Evolutionary conservation across 495 filamentous ascomycete species (phyloP).

Genomic region (Rhizodiscina lignyota): DNA sequence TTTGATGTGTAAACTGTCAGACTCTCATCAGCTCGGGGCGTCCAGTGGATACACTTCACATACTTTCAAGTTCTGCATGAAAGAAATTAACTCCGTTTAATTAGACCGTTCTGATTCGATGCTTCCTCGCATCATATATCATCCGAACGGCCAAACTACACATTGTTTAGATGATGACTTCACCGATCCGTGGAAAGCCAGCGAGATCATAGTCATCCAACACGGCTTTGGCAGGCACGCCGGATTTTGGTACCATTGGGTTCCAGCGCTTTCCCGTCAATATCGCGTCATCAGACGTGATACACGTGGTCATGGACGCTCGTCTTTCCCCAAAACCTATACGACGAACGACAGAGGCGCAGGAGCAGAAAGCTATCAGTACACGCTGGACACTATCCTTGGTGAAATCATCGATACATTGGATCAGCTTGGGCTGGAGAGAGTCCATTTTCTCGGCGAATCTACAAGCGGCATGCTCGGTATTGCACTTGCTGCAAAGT

Average conservation of each 20-base stretch:
- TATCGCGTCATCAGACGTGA: slow-evolving; percentile 12
- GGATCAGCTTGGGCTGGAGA: slow-evolving; percentile 10
- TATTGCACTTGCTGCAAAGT: slow-evolving; percentile 9
- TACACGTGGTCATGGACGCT: slow-evolving; percentile 11
- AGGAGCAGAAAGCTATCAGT: too few relatives aligned
- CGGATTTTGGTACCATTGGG: slow-evolving; percentile 14
- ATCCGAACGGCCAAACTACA: slow-evolving; percentile 7
- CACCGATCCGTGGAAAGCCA: slow-evolving; percentile 12
- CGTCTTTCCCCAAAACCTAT: slow-evolving; percentile 5
- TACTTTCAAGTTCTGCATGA: too few relatives aligned
- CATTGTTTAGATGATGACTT: slow-evolving; percentile 9
- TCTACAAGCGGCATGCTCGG: slow-evolving; percentile 12
- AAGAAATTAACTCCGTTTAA: too few relatives aligned
- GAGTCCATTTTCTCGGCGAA: slow-evolving; percentile 13
- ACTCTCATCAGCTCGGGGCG: too few relatives aligned
- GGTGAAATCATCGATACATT: slow-evolving; percentile 13
- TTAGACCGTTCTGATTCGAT: too few relatives aligned
- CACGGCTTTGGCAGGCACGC: slow-evolving; percentile 13
- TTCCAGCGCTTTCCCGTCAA: slow-evolving; percentile 9
- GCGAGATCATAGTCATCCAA: slow-evolving; percentile 13
- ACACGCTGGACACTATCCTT: slow-evolving; percentile 9
- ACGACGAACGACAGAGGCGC: slow-evolving; percentile 3
- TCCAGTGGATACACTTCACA: too few relatives aligned
- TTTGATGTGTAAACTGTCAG: too few relatives aligned
- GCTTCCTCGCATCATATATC: too few relatives aligned